Percentiles rank a stretch among this genome's conserved stretches.
phyloP scores from a whole-genome alignment of 2,329 filamentous ascomycete species.

The Magnaporthiopsis incrustans region DNA sequence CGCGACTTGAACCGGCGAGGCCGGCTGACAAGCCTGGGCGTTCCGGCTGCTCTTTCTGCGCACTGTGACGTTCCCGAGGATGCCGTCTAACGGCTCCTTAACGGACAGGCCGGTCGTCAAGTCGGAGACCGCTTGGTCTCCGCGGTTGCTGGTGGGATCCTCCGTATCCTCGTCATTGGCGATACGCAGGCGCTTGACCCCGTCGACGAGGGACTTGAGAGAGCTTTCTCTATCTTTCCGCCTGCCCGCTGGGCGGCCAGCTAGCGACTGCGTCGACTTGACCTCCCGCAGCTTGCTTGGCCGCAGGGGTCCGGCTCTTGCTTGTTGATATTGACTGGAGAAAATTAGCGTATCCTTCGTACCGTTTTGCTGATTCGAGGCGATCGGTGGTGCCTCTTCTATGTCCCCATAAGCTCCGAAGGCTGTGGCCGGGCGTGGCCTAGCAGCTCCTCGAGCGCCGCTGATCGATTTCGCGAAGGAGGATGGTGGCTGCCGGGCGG shows the following conservation, averaged over 20 bases:
- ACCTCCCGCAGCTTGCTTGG: constrained; percentile 17
- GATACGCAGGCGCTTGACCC: constrained; percentile 32
- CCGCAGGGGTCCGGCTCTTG: constrained; percentile 8
- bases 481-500: constrained; percentile 46
- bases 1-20: background rate
- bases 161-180: constrained; percentile 20
- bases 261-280: constrained; percentile 4
- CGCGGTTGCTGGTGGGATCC: constrained; percentile 13
- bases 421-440: constrained; percentile 32
- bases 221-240: constrained; percentile 31
- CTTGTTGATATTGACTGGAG: constrained; percentile 9
- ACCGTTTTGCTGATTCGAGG: constrained; percentile 28
- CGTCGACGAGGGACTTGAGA: constrained; percentile 23
- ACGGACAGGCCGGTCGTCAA: constrained; percentile 13
- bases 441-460: constrained; percentile 31
- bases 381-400: constrained; percentile 16
- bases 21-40: background rate
- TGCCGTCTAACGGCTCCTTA: constrained; percentile 6
- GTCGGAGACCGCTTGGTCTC: constrained; percentile 40
- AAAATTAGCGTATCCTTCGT: constrained; percentile 21
- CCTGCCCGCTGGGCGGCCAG: background rate
- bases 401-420: constrained; percentile 25
- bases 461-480: constrained; percentile 38
- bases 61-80: constrained; percentile 19
- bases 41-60: constrained; percentile 14